These are phyloP conservation scores for Chaetomidium leptoderma DNA, from an alignment of 495 filamentous ascomycete genomes.

Conservation along the genomic window DNA sequence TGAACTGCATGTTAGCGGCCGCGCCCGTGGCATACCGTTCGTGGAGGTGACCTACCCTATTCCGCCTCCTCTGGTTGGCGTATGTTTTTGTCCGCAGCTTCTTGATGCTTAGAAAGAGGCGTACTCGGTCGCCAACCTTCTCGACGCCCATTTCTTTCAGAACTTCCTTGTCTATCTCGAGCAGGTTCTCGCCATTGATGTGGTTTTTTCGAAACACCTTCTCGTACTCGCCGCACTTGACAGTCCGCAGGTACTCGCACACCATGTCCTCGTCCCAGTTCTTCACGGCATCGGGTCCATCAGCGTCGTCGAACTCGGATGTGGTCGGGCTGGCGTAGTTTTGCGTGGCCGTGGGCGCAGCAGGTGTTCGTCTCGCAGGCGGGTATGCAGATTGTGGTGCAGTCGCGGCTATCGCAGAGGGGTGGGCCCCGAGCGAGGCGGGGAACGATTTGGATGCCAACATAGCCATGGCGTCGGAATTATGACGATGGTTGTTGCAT, in stretches of 20 bases:
- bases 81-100: conserved; percentile 80
- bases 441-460: conserved; percentile 82
- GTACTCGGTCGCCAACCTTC: conserved; percentile 95
- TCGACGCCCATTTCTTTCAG: conserved; percentile 98
- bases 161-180: conserved; percentile 94
- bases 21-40: conserved; percentile 23
- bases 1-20: conserved; percentile 17
- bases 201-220: conserved; percentile 87
- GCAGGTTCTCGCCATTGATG: conserved; percentile 91
- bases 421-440: conserved; percentile 54
- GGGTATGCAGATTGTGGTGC: conserved; percentile 52
- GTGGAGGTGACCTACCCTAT: conserved; percentile 61
- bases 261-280: conserved; percentile 91
- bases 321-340: conserved; percentile 83
- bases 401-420: conserved; percentile 50
- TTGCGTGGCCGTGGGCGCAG: conserved; percentile 56
- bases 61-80: conserved; percentile 77
- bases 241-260: conserved; percentile 79
- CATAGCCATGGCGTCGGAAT: conserved; percentile 62
- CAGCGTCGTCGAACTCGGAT: conserved; percentile 85
- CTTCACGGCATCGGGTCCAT: conserved; percentile 51
- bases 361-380: conserved; percentile 50
- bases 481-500: conserved; percentile 9
- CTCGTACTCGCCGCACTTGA: conserved; percentile 91
- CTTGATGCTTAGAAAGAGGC: conserved; percentile 89